Evolutionary conservation across 495 filamentous ascomycete genomes (phyloP).

Genomic region (Hapsidospora chrysogenum): DNA sequence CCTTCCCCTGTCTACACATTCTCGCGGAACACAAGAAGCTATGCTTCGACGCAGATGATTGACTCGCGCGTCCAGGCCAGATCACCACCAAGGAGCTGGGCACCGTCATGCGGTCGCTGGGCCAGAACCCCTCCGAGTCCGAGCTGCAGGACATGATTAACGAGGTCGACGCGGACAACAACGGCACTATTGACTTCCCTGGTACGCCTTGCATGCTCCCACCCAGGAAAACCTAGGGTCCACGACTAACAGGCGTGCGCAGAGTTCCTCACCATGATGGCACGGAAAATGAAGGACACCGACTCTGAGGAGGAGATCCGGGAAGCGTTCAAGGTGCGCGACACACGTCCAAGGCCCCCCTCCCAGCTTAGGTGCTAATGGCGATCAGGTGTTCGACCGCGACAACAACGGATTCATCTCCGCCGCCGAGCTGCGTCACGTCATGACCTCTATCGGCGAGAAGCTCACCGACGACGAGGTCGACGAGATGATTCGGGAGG

Average conservation of each 20-base stretch:
- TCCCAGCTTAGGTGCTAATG: background rate
- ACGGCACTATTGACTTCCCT: slow-evolving; percentile 98
- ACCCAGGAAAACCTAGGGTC: slow-evolving; percentile 5
- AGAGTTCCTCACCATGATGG: slow-evolving; percentile 99
- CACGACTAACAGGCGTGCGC: slow-evolving; percentile 12
- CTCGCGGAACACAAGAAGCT: background rate
- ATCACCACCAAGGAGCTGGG: slow-evolving; percentile 99
- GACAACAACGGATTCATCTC: slow-evolving; percentile 99
- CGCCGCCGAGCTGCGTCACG: slow-evolving; percentile 89
- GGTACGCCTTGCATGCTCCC: slow-evolving; percentile 36
- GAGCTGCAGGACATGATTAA: slow-evolving; percentile 99
- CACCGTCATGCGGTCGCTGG: slow-evolving; percentile 98
- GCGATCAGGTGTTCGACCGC: slow-evolving; percentile 81
- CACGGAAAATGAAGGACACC: slow-evolving; percentile 99
- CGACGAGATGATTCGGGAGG: slow-evolving; percentile 99
- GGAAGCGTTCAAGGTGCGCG: slow-evolving; percentile 43
- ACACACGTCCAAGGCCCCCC: slow-evolving; percentile 23
- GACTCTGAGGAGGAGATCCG: slow-evolving; percentile 99
- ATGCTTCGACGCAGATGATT: slow-evolving; percentile 3
- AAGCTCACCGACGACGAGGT: slow-evolving; percentile 99
- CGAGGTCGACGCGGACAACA: slow-evolving; percentile 99
- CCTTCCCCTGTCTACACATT: background rate
- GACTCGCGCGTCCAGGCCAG: slow-evolving; percentile 46
- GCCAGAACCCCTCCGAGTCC: slow-evolving; percentile 97
- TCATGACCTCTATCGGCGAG: slow-evolving; percentile 99